phyloP scores from a whole-genome alignment of 2,329 filamentous ascomycete genomes.

The Ophiostoma perfectum region DNA sequence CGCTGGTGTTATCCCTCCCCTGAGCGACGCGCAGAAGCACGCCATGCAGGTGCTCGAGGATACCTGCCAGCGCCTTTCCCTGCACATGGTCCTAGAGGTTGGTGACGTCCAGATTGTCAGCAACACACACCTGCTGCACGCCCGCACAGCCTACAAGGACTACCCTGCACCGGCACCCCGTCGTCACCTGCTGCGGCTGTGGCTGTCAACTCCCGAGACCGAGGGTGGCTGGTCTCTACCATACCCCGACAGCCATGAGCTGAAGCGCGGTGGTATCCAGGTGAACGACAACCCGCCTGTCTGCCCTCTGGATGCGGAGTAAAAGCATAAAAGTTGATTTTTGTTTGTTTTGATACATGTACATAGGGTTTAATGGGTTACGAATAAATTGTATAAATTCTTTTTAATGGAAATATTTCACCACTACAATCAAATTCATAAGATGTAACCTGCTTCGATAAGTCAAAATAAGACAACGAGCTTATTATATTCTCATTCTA shows the following conservation, averaged over 20 bases:
- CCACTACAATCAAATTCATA: too few relatives aligned
- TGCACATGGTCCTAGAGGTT: slow-evolving; percentile 82
- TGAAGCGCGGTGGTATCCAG: slow-evolving; percentile 85
- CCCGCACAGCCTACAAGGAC: slow-evolving; percentile 69
- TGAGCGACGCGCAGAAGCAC: slow-evolving; percentile 63
- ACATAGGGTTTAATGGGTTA: slow-evolving; percentile 10
- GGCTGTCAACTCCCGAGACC: slow-evolving; percentile 73
- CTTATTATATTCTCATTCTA: too few relatives aligned
- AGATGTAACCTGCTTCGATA: too few relatives aligned
- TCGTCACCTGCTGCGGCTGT: slow-evolving; percentile 75
- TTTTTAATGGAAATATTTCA: background rate
- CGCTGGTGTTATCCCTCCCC: slow-evolving; percentile 63
- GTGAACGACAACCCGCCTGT: slow-evolving; percentile 73
- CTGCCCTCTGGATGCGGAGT: slow-evolving; percentile 73
- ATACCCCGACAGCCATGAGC: slow-evolving; percentile 73
- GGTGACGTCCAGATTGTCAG: slow-evolving; percentile 84
- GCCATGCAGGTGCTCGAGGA: slow-evolving; percentile 68
- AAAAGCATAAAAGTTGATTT: slow-evolving; percentile 38
- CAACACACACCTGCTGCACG: slow-evolving; percentile 76
- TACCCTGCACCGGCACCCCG: slow-evolving; percentile 61
- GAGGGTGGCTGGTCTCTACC: slow-evolving; percentile 84
- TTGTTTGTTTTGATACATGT: background rate
- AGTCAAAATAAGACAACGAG: too few relatives aligned
- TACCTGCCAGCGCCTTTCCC: slow-evolving; percentile 63
- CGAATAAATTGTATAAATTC: background rate